phyloP scores from a whole-genome alignment of 2,329 filamentous ascomycete species.

The Fusarium illudens region DNA sequence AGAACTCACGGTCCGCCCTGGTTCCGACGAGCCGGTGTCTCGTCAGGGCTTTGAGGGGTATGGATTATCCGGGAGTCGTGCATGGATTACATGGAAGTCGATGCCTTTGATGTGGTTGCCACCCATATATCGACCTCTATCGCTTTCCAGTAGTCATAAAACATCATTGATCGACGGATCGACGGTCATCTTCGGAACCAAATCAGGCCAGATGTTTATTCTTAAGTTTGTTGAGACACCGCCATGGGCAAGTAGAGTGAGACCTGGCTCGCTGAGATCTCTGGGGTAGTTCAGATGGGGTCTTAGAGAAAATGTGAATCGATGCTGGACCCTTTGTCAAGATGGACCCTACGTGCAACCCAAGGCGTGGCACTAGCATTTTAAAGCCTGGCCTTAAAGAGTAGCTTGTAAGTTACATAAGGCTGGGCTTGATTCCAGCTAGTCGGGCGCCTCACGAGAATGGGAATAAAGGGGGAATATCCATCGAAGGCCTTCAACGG shows the following conservation, averaged over 20 bases:
- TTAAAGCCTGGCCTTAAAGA: background rate
- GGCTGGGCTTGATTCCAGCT: background rate
- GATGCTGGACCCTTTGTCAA: background rate
- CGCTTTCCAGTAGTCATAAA: no score
- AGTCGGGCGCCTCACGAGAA: background rate
- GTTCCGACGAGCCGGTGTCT: background rate
- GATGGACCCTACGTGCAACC: background rate
- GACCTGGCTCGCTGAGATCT: background rate
- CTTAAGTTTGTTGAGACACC: background rate
- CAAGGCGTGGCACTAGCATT: background rate
- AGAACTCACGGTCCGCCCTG: background rate
- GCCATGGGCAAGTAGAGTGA: background rate
- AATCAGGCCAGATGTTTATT: background rate
- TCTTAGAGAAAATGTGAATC: background rate
- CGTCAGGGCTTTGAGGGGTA: background rate
- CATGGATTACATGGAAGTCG: background rate
- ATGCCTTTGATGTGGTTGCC: background rate
- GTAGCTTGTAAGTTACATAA: background rate
- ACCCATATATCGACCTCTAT: background rate
- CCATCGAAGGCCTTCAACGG: no score
- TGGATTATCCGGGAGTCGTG: background rate
- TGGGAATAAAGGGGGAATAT: background rate
- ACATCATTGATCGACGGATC: background rate
- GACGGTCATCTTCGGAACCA: background rate
- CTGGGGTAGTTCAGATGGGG: background rate